A percentile compares a stretch with the other conserved stretches of the same genome.
Evolutionary conservation across 768 basidiomycete species (phyloP).

Genomic region (Gautieria morchelliformis): DNA sequence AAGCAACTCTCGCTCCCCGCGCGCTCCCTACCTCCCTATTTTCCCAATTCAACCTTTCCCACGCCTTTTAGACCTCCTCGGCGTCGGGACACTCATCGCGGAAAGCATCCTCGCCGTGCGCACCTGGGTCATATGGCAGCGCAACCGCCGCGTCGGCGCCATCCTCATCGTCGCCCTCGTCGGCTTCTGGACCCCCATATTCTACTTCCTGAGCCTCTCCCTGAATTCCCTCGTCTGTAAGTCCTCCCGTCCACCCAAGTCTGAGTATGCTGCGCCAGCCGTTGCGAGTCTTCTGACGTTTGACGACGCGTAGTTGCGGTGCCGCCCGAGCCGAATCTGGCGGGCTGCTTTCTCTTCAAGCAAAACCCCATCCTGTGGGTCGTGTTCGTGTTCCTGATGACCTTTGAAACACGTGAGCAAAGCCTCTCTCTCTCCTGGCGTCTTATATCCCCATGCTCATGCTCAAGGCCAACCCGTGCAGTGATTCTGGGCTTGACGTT

Average conservation of each 20-base stretch:
- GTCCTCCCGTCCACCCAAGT: neutral
- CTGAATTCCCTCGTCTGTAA: neutral
- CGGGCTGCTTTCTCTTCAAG: conserved; percentile 10
- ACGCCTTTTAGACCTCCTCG: neutral
- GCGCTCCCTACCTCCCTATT: neutral
- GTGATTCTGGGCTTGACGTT: neutral
- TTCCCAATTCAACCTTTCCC: no score
- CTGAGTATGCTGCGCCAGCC: no score
- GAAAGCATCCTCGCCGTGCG: conserved; percentile 10
- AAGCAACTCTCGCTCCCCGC: neutral
- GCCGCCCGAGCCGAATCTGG: conserved; percentile 7
- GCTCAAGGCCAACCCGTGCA: neutral
- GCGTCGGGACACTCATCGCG: conserved; percentile 2
- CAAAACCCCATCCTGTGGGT: conserved; percentile 12
- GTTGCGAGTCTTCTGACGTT: neutral
- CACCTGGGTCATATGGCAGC: conserved; percentile 12
- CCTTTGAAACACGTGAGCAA: neutral
- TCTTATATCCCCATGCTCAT: no score
- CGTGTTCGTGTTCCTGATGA: conserved; percentile 9
- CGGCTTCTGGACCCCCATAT: neutral
- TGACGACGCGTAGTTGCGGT: conserved; percentile 4
- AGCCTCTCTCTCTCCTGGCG: neutral
- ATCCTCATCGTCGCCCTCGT: neutral
- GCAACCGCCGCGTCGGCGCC: conserved; percentile 3
- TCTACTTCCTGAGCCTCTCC: neutral